Evolutionary conservation across 345 rosid species (phyloP).

Genomic region (Citrus maxima): DNA sequence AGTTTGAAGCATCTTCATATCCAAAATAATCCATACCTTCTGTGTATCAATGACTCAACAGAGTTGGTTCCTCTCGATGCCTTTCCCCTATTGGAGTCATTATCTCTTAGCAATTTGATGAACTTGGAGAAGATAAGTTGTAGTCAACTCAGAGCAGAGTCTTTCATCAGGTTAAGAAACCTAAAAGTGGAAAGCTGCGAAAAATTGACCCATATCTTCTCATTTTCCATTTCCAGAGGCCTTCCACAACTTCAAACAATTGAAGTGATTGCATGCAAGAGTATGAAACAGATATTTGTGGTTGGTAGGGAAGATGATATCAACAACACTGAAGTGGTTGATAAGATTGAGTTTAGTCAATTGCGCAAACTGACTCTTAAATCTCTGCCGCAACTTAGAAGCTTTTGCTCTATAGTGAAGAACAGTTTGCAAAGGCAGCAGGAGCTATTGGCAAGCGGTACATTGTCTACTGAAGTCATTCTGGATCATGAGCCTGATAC

Average conservation of each 20-base stretch:
- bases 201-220: neutral
- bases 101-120: neutral
- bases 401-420: neutral
- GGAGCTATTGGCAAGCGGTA: neutral
- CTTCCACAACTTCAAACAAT: conserved; percentile 21
- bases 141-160: neutral
- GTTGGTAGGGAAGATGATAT: too few relatives aligned
- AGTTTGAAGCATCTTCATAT: conserved; percentile 10
- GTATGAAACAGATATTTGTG: conserved; percentile 1
- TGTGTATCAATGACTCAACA: neutral
- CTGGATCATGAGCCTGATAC: neutral
- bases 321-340: neutral
- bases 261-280: conserved; percentile 7
- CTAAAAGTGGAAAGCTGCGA: conserved; percentile 5
- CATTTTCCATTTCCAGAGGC: conserved; percentile 6
- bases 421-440: neutral
- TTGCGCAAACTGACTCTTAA: neutral
- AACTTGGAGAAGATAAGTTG: conserved; percentile 12
- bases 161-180: conserved; percentile 11
- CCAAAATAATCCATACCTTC: neutral
- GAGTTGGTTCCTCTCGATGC: neutral
- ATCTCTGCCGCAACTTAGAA: neutral
- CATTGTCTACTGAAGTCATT: neutral
- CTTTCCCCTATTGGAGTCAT: conserved; percentile 2
- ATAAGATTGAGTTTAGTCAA: neutral